phyloP scores from a whole-genome alignment of 1,284 basidiomycete genomes.

The Ceratobasidium sp. region DNA sequence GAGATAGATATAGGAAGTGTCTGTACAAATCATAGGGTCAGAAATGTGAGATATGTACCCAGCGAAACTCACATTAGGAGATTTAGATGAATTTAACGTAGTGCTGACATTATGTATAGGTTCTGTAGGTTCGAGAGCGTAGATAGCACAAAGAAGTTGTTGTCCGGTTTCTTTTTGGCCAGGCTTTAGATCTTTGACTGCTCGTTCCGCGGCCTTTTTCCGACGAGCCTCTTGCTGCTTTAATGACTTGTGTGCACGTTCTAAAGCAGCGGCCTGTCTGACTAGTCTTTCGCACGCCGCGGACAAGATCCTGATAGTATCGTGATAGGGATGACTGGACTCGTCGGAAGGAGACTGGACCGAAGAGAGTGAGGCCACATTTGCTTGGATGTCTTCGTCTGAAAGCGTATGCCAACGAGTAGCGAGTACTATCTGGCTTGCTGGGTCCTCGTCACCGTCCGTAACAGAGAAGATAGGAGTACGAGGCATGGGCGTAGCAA shows the following conservation, averaged over 20 bases:
- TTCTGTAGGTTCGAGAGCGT: slow-evolving; percentile 41
- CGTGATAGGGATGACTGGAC: slow-evolving; percentile 73
- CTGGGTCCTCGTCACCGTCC: slow-evolving; percentile 27
- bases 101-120: slow-evolving; percentile 5
- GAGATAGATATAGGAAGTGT: slow-evolving; percentile 76
- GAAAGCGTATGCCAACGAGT: slow-evolving; percentile 49
- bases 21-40: slow-evolving; percentile 57
- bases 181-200: slow-evolving; percentile 71
- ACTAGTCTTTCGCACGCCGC: slow-evolving; percentile 64
- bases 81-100: slow-evolving; percentile 23
- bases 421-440: slow-evolving; percentile 44
- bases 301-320: slow-evolving; percentile 75
- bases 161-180: slow-evolving; percentile 74
- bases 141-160: slow-evolving; percentile 74
- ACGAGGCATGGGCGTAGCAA: slow-evolving; percentile 24
- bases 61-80: slow-evolving; percentile 21
- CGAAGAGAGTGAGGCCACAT: slow-evolving; percentile 62
- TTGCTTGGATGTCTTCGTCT: slow-evolving; percentile 76
- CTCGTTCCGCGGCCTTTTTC: slow-evolving; percentile 67
- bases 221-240: slow-evolving; percentile 73
- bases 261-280: slow-evolving; percentile 32
- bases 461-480: slow-evolving; percentile 34
- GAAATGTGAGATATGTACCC: slow-evolving; percentile 15
- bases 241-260: slow-evolving; percentile 56
- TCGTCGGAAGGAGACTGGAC: slow-evolving; percentile 55